These are phyloP conservation scores for Gnomoniopsis sp. DNA, from an alignment of 2,329 filamentous ascomycete species.

Conservation along the genomic window DNA sequence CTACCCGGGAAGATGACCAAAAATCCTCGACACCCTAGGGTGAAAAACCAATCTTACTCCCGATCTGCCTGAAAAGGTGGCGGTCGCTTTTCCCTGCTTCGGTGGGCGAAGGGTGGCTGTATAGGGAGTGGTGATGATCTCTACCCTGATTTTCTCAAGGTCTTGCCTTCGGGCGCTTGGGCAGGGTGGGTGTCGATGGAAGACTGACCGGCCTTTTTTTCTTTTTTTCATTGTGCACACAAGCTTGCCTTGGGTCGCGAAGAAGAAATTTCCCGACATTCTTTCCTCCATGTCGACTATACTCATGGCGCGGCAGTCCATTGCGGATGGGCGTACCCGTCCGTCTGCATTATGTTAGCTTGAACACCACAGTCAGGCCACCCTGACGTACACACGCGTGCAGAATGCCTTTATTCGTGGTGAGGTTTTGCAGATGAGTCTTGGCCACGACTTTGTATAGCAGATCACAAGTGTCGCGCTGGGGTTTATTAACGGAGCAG, in stretches of 20 bases:
- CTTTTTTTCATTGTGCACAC: slow-evolving; percentile 15
- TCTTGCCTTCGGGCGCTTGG: slow-evolving; percentile 74
- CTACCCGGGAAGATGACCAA: slow-evolving; percentile 90
- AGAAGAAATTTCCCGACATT: slow-evolving; percentile 7
- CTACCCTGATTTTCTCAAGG: slow-evolving; percentile 61
- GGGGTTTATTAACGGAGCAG: no score
- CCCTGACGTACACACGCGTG: no score
- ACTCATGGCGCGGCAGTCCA: neutral
- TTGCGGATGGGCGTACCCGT: no score
- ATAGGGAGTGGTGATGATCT: slow-evolving; percentile 96
- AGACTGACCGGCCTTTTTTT: slow-evolving; percentile 75
- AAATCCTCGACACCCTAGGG: slow-evolving; percentile 87
- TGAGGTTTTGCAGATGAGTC: no score
- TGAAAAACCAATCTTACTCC: slow-evolving; percentile 66
- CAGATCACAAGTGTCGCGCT: no score
- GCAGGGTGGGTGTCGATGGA: slow-evolving; percentile 80
- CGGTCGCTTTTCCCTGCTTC: no score
- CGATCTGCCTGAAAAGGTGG: slow-evolving; percentile 60
- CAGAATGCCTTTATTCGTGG: no score
- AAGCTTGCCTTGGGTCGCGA: slow-evolving; percentile 13
- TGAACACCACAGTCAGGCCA: no score
- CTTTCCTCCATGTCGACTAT: neutral
- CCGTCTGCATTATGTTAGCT: no score
- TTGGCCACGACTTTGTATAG: no score
- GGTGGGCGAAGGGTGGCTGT: no score